These are phyloP conservation scores for Linderniella brevidens DNA, from an alignment of 257 asterid genomes.

Conservation along the genomic window DNA sequence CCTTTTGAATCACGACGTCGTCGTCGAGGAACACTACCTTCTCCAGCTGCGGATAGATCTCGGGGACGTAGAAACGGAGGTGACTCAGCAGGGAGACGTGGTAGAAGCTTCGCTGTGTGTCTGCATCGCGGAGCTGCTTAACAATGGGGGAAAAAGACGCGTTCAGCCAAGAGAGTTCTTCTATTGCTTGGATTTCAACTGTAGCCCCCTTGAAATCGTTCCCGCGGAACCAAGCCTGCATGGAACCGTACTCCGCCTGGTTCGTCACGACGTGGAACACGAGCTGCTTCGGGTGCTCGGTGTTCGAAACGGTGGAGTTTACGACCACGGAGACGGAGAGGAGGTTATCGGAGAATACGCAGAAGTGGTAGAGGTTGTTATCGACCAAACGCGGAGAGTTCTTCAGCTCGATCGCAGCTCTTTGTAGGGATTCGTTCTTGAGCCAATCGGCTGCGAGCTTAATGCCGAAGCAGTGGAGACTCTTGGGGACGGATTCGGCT, in stretches of 20 bases:
- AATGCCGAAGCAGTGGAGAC: slow-evolving; percentile 40
- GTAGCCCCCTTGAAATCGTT: slow-evolving; percentile 44
- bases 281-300: slow-evolving; percentile 59
- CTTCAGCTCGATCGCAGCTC: slow-evolving; percentile 29
- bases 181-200: slow-evolving; percentile 40
- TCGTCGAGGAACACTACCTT: slow-evolving; percentile 62
- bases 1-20: slow-evolving; percentile 60
- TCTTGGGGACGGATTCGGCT: slow-evolving; percentile 50
- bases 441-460: slow-evolving; percentile 53
- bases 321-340: slow-evolving; percentile 51
- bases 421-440: slow-evolving; percentile 18
- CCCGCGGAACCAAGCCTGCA: slow-evolving; percentile 61
- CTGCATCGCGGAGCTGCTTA: slow-evolving; percentile 26
- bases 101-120: slow-evolving; percentile 20
- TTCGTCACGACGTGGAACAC: slow-evolving; percentile 62
- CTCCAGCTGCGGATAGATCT: slow-evolving; percentile 56
- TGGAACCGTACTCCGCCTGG: slow-evolving; percentile 37
- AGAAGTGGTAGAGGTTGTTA: slow-evolving; percentile 60
- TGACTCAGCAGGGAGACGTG: slow-evolving; percentile 37
- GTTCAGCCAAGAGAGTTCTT: slow-evolving; percentile 52
- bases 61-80: slow-evolving; percentile 59
- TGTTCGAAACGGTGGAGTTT: slow-evolving; percentile 51
- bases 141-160: slow-evolving; percentile 46
- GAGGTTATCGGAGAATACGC: slow-evolving; percentile 59
- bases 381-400: slow-evolving; percentile 48